These are phyloP conservation scores for Taphrina deformans DNA, from an alignment of 1,139 yeast genomes.

Conservation along the genomic window DNA sequence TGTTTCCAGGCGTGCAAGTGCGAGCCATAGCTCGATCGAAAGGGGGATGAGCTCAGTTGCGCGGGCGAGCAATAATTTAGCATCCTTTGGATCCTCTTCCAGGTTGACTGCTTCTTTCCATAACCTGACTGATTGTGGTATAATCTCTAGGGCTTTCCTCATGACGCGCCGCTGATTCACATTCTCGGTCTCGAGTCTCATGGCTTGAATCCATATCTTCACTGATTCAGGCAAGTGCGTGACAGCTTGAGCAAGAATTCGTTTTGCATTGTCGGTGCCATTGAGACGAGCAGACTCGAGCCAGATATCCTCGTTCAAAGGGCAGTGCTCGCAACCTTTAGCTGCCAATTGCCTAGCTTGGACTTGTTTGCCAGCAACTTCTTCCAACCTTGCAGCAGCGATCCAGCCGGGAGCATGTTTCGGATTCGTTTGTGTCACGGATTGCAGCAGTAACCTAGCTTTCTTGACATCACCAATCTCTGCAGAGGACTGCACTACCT, in stretches of 20 bases:
- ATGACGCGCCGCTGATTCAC: constrained; percentile 57
- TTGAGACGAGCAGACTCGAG: constrained; percentile 74
- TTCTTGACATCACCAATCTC: constrained; percentile 58
- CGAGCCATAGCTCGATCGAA: constrained; percentile 66
- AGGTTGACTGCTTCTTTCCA: constrained; percentile 59
- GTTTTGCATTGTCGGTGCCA: constrained; percentile 50
- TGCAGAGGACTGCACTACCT: constrained; percentile 40
- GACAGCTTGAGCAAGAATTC: constrained; percentile 67
- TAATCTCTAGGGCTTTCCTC: constrained; percentile 70
- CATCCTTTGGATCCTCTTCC: constrained; percentile 53
- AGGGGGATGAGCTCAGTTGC: constrained; percentile 68
- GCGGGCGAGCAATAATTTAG: constrained; percentile 57
- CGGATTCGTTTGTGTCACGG: constrained; percentile 74
- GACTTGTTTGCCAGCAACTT: constrained; percentile 55
- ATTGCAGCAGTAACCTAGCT: constrained; percentile 61
- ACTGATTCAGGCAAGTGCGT: constrained; percentile 57
- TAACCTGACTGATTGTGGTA: constrained; percentile 63
- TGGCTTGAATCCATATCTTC: constrained; percentile 71
- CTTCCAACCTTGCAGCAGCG: constrained; percentile 79
- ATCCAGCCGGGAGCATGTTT: constrained; percentile 80
- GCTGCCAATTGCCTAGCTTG: constrained; percentile 63
- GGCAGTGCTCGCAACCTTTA: constrained; percentile 72
- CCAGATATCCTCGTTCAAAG: constrained; percentile 75
- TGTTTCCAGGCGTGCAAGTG: constrained; percentile 51
- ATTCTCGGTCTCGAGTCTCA: constrained; percentile 61